These are phyloP conservation scores for Cardamine occulta DNA, from an alignment of 345 rosid species.

Conservation along the genomic window DNA sequence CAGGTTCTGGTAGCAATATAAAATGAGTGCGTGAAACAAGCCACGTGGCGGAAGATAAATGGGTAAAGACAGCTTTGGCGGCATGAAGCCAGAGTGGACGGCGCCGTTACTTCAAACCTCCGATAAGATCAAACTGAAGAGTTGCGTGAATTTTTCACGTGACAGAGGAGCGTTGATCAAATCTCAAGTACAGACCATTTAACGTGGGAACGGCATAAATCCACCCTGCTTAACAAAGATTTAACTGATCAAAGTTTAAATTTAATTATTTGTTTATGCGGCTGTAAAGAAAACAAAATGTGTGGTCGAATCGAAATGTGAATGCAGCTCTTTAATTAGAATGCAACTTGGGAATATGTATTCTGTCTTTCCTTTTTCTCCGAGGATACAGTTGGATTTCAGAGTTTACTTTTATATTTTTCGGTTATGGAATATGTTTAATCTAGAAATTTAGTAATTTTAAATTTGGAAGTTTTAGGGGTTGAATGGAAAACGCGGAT, in stretches of 20 bases:
- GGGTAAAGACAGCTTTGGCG: conserved; percentile 34
- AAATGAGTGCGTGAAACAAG: conserved; percentile 29
- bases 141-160: conserved; percentile 13
- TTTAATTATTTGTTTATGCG: conserved; percentile 8
- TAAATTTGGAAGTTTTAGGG: not conserved
- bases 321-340: conserved; percentile 30
- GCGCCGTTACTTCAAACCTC: conserved; percentile 27
- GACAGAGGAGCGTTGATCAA: conserved; percentile 31
- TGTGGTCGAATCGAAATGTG: conserved; percentile 28
- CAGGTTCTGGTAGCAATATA: conserved; percentile 7
- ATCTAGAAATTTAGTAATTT: not conserved
- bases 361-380: conserved; percentile 21
- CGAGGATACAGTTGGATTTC: conserved; percentile 42
- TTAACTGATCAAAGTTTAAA: conserved; percentile 18
- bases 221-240: not conserved
- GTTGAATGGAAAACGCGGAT: conserved; percentile 33
- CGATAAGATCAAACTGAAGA: not conserved
- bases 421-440: conserved; percentile 4
- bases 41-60: conserved; percentile 25
- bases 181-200: conserved; percentile 19
- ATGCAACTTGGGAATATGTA: conserved; percentile 42
- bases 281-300: conserved; percentile 35
- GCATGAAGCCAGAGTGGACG: conserved; percentile 37
- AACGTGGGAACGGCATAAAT: conserved; percentile 28
- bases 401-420: conserved; percentile 7